Evolutionary conservation across 2,329 filamentous ascomycete genomes (phyloP).

Genomic region (Claviceps fusiformis): DNA sequence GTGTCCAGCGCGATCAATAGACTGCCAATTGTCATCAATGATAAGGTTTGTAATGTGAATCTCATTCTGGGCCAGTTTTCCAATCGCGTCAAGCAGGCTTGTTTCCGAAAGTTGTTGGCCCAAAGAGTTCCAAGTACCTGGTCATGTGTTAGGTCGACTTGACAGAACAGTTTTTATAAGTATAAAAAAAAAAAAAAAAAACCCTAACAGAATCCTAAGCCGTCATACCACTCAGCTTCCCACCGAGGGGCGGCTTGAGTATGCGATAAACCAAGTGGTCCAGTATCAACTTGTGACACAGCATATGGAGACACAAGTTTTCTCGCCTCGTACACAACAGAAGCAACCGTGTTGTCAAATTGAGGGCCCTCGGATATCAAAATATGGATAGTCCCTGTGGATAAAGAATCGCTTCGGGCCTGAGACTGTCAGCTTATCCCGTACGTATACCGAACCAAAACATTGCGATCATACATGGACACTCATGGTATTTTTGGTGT

Average conservation of each 20-base stretch:
- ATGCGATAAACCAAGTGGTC: slow-evolving; percentile 31
- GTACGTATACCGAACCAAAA: neutral
- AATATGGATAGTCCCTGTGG: slow-evolving; percentile 42
- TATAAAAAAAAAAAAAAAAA: slow-evolving; percentile 9
- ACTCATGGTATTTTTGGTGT: slow-evolving; percentile 49
- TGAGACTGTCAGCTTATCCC: slow-evolving; percentile 15
- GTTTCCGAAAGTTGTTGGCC: slow-evolving; percentile 72
- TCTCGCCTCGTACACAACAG: slow-evolving; percentile 79
- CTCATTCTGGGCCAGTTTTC: slow-evolving; percentile 52
- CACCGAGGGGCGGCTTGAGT: slow-evolving; percentile 47
- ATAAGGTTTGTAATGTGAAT: slow-evolving; percentile 78
- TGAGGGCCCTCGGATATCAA: slow-evolving; percentile 57
- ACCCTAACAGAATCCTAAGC: slow-evolving; percentile 69
- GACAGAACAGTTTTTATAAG: slow-evolving; percentile 5
- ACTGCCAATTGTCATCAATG: slow-evolving; percentile 96
- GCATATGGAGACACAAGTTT: slow-evolving; percentile 30
- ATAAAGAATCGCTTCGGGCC: slow-evolving; percentile 52
- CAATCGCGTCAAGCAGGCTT: slow-evolving; percentile 64
- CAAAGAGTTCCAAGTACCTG: slow-evolving; percentile 82
- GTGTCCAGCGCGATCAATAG: slow-evolving; percentile 40
- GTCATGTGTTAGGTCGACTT: slow-evolving; percentile 3
- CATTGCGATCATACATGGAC: slow-evolving; percentile 40
- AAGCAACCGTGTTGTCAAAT: slow-evolving; percentile 64
- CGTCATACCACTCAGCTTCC: slow-evolving; percentile 84
- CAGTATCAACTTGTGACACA: slow-evolving; percentile 26